phyloP scores from a whole-genome alignment of 2,329 filamentous ascomycete genomes.

The Nothophaeocryptopus gaeumannii region DNA sequence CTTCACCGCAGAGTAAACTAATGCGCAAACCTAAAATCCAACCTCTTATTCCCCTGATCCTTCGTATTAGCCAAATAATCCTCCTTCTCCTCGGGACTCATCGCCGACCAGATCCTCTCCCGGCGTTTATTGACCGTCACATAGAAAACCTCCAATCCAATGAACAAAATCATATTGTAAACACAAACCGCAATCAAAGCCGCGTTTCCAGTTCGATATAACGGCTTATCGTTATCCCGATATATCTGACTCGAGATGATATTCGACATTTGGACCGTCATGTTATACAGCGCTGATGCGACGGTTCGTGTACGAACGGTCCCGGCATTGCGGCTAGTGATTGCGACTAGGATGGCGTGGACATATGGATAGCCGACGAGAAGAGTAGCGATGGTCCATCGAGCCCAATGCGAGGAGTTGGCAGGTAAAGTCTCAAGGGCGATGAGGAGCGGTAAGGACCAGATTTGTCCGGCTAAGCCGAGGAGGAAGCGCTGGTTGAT shows the following conservation, averaged over 20 bases:
- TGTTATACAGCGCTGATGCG: slow-evolving; percentile 62
- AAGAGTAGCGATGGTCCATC: slow-evolving; percentile 40
- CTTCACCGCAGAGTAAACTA: no score
- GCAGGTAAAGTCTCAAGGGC: slow-evolving; percentile 37
- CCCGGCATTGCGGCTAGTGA: slow-evolving; percentile 62
- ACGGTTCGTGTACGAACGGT: slow-evolving; percentile 61
- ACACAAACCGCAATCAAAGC: slow-evolving; percentile 51
- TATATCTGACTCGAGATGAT: slow-evolving; percentile 49
- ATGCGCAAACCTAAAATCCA: slow-evolving; percentile 44
- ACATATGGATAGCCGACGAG: slow-evolving; percentile 43
- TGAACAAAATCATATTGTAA: slow-evolving; percentile 51
- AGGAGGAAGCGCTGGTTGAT: slow-evolving; percentile 54
- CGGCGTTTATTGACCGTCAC: slow-evolving; percentile 44
- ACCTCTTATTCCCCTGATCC: slow-evolving; percentile 41
- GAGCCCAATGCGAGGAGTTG: slow-evolving; percentile 35
- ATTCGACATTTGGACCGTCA: slow-evolving; percentile 41
- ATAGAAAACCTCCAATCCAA: slow-evolving; percentile 55
- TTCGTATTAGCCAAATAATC: slow-evolving; percentile 46
- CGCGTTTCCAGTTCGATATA: slow-evolving; percentile 55
- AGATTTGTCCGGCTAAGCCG: slow-evolving; percentile 41
- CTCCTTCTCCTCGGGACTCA: slow-evolving; percentile 50
- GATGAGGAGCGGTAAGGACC: slow-evolving; percentile 42
- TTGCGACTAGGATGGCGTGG: slow-evolving; percentile 59
- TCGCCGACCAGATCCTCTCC: slow-evolving; percentile 47
- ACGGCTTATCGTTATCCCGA: slow-evolving; percentile 53